phyloP scores from a whole-genome alignment of 257 asterid genomes.

The Nemophila menziesii region DNA sequence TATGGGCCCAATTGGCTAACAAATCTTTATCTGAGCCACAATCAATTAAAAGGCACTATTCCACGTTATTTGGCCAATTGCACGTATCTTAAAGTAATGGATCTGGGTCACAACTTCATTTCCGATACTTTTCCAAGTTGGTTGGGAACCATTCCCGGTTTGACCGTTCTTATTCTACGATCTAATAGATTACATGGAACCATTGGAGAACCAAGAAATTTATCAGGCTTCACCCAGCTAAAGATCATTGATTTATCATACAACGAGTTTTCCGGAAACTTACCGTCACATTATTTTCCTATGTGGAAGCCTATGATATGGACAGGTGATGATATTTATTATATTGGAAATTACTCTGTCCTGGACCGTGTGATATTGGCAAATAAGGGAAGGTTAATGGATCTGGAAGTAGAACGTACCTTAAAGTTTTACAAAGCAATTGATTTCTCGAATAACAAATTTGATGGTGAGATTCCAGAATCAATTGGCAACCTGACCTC shows the following conservation, averaged over 20 bases:
- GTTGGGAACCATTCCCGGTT: not conserved
- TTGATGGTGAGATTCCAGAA: not conserved
- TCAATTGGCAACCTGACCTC: not conserved
- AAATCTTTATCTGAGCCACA: slow-evolving; percentile 1
- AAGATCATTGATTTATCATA: slow-evolving; percentile 3
- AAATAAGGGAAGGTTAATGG: too few relatives aligned
- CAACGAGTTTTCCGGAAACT: slow-evolving; percentile 2
- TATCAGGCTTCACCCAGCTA: not conserved
- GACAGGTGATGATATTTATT: not conserved
- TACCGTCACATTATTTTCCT: slow-evolving; percentile 2
- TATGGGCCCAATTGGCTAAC: not conserved
- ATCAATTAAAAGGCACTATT: slow-evolving; percentile 3
- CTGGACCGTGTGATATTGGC: too few relatives aligned
- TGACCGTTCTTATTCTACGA: not conserved
- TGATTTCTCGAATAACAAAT: slow-evolving; percentile 4
- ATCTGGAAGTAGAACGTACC: not conserved
- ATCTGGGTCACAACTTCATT: slow-evolving; percentile 5
- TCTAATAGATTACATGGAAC: slow-evolving; percentile 1
- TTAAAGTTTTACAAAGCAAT: not conserved
- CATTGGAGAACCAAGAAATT: not conserved
- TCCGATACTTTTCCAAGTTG: slow-evolving; percentile 4
- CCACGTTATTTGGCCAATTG: slow-evolving; percentile 6
- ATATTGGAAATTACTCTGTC: too few relatives aligned
- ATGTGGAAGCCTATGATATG: not conserved
- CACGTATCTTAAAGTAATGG: not conserved